phyloP scores from a whole-genome alignment of 176 grass and related monocot genomes.

The Musa itinerans region DNA sequence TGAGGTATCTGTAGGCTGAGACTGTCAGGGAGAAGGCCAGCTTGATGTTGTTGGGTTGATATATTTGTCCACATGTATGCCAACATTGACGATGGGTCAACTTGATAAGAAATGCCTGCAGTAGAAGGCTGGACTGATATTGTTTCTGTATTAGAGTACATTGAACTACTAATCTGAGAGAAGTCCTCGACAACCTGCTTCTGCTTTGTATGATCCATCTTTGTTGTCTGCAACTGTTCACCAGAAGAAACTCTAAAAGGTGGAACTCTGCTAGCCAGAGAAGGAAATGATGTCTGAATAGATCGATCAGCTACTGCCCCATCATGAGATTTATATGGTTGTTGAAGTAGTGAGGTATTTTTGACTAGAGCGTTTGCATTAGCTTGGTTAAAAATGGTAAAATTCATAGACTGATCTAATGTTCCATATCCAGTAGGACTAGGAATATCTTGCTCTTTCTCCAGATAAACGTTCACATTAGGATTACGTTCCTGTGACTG shows the following conservation, averaged over 20 bases:
- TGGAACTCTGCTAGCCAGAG: not conserved
- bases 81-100: conserved; percentile 17
- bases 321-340: not conserved
- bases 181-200: not conserved
- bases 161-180: conserved; percentile 9
- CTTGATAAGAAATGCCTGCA: conserved; percentile 8
- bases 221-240: not conserved
- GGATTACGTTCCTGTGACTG: not conserved
- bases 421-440: not conserved
- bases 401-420: not conserved
- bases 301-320: not conserved
- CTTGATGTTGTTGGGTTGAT: conserved; percentile 20
- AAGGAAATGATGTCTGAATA: not conserved
- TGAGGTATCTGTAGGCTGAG: conserved; percentile 17
- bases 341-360: not conserved
- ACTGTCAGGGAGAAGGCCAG: not conserved
- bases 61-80: conserved; percentile 23
- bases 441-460: not conserved
- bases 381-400: not conserved
- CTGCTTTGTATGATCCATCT: too few species aligned
- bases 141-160: not conserved
- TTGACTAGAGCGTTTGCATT: not conserved
- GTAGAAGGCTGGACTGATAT: conserved; percentile 3
- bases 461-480: not conserved
- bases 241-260: not conserved